A percentile compares a stretch with the other conserved stretches of the same genome.
Conservation (phyloP, 2,329 filamentous ascomycete species). For the Penicillium sp. region DNA sequence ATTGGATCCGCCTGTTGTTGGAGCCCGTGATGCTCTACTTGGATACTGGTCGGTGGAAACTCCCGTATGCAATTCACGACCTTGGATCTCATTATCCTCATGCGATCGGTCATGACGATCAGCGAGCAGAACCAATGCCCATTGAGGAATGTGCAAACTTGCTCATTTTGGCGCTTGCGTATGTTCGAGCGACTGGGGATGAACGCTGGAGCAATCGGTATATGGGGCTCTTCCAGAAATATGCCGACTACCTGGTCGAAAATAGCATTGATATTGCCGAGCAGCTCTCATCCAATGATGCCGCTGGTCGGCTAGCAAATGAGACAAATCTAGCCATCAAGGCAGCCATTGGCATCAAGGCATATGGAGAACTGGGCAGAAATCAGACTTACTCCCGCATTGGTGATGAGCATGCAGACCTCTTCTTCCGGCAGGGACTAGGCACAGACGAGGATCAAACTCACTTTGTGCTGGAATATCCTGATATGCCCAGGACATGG, state of each 20-base stretch:
- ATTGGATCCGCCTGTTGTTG: constrained; percentile 49
- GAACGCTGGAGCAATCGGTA: constrained; percentile 43
- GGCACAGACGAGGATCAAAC: constrained; percentile 42
- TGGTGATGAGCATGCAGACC: constrained; percentile 41
- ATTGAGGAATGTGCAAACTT: constrained; percentile 49
- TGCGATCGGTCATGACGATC: constrained; percentile 45
- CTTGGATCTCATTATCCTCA: constrained; percentile 48
- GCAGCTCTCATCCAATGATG: constrained; percentile 51
- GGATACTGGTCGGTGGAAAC: constrained; percentile 43
- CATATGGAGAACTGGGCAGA: constrained; percentile 47
- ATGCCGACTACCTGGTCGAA: constrained; percentile 48
- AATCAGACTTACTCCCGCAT: constrained; percentile 42
- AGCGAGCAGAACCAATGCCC: constrained; percentile 48
- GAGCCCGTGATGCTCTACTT: constrained; percentile 51
- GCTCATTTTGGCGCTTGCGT: constrained; percentile 44
- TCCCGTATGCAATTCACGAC: constrained; percentile 47
- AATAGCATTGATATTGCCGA: constrained; percentile 45
- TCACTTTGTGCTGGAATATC: constrained; percentile 49
- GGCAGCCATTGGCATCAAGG: constrained; percentile 52
- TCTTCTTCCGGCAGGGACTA: constrained; percentile 41
- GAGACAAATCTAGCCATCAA: constrained; percentile 55
- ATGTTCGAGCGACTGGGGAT: constrained; percentile 46
- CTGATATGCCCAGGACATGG: constrained; percentile 37
- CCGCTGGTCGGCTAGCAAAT: constrained; percentile 46
- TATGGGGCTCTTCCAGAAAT: constrained; percentile 38